Evolutionary conservation across 2,329 filamentous ascomycete species (phyloP), one percentile per base, ranked within the genome.

Genomic region (Aspergillus fumigatiaffinis): DNA sequence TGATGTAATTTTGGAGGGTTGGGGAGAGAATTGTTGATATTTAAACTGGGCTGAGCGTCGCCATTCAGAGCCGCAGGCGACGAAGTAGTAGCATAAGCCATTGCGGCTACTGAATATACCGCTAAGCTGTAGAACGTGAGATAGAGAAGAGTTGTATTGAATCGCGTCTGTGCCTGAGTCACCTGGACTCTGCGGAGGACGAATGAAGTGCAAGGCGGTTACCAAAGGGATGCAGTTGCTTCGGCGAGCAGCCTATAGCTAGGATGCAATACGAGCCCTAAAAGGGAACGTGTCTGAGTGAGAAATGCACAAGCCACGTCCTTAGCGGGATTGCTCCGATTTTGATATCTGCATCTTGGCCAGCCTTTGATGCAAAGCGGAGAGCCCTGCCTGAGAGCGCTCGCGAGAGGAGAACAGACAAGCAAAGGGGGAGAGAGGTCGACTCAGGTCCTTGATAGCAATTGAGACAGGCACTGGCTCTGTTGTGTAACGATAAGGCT

Each of bases 301-400:
- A 61, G 61, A 63, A 59, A 69, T 67, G 63, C 60, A 69, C 68
- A 67, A 73, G 71, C 70, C 68, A 71, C 70, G 70, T 73, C 70
- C 68, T 72, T 70, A 75, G 68, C 68, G 71, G 69, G 70, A 69
- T 68, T 69, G 65, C 66, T 68, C 65, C 55, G 68, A 66, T 70
- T 68, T 75, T 72, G 72, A 71, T 73, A 68, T 72, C 69, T 75
- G 74, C 74, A 77, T 77, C 67, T 76, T 77, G 74, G 65, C 73
- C 69, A 68, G 67, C 66, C 63, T 70, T 63, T 66, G 66, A 71
- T 73, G 68, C 65, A 67, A 73, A 71, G 70, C 69, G 70, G 66
- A 73, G 71, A 70, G 71, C 71, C 67, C 74, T 76, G 63, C 71
- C 72, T 62, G 72, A 74, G 72, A 74, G 71, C 73, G 65, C 66